These are phyloP conservation scores for Holtermannia corniformis DNA, from an alignment of 768 basidiomycete genomes.

Conservation along the genomic window DNA sequence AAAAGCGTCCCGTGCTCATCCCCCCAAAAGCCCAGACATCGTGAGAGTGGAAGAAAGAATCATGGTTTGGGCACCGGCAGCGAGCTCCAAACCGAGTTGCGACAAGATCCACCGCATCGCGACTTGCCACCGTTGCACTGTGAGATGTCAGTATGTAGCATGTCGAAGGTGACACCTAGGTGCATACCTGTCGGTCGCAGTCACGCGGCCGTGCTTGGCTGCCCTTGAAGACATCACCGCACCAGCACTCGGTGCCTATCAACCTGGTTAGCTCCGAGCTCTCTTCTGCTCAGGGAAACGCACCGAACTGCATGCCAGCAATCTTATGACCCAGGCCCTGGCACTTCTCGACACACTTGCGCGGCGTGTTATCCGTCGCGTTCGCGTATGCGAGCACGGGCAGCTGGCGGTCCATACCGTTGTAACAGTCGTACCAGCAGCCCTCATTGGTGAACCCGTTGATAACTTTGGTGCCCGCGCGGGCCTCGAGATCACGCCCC, in stretches of 20 bases:
- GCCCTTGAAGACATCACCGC: slow-evolving; percentile 11
- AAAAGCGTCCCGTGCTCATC: too few species aligned
- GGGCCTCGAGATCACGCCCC: slow-evolving; percentile 2
- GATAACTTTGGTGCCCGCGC: slow-evolving; percentile 3
- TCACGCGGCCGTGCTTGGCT: not conserved
- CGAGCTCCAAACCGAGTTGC: too few species aligned
- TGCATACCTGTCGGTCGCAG: too few species aligned
- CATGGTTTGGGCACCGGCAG: too few species aligned
- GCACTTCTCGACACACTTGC: slow-evolving; percentile 14
- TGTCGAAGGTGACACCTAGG: too few species aligned
- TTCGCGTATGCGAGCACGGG: slow-evolving; percentile 12
- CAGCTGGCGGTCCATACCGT: slow-evolving; percentile 18
- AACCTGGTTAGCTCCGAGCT: not conserved
- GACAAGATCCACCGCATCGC: too few species aligned
- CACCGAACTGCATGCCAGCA: slow-evolving; percentile 17
- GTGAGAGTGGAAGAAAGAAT: too few species aligned
- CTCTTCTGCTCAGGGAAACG: not conserved
- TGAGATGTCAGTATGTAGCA: too few species aligned
- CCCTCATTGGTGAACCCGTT: not conserved
- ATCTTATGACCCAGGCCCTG: slow-evolving; percentile 8
- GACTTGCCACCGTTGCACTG: too few species aligned
- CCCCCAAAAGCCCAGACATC: too few species aligned
- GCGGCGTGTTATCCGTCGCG: slow-evolving; percentile 7
- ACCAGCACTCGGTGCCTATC: slow-evolving; percentile 15
- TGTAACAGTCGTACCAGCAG: slow-evolving; percentile 11